Evolutionary conservation across 2,329 filamentous ascomycete genomes (phyloP).

Genomic region (Anisogramma anomala): DNA sequence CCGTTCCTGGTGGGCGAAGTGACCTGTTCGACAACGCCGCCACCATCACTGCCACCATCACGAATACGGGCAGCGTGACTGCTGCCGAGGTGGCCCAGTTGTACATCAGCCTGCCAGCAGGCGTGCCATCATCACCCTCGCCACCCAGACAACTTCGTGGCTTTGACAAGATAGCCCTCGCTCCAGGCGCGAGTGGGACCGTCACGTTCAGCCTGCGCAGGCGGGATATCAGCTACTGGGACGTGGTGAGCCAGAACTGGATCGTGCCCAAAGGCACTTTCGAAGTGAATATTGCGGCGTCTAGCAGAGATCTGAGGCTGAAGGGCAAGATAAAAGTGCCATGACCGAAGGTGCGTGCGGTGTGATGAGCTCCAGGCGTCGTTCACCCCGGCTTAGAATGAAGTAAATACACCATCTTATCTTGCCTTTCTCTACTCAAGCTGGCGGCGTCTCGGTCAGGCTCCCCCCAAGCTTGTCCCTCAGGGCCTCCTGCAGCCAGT

Average conservation of each 20-base stretch:
- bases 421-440: not conserved
- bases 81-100: constrained; percentile 60
- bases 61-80: constrained; percentile 49
- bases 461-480: constrained; percentile 21
- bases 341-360: not conserved
- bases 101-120: constrained; percentile 33
- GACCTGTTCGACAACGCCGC: constrained; percentile 35
- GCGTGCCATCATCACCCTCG: constrained; percentile 25
- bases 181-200: constrained; percentile 32
- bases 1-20: constrained; percentile 31
- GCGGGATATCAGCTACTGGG: constrained; percentile 56
- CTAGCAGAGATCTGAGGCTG: constrained; percentile 33
- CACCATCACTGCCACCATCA: constrained; percentile 47
- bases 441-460: too few species aligned
- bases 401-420: not conserved
- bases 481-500: constrained; percentile 24
- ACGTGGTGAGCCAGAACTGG: constrained; percentile 49
- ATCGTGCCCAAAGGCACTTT: constrained; percentile 34
- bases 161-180: constrained; percentile 47
- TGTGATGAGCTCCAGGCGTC: too few species aligned
- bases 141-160: constrained; percentile 45
- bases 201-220: constrained; percentile 43
- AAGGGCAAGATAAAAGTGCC: constrained; percentile 22
- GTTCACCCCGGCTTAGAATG: not conserved
- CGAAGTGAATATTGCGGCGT: constrained; percentile 32